A percentile compares a stretch with the other conserved stretches of the same genome.
phyloP scores from a whole-genome alignment of 2,329 filamentous ascomycete genomes.

The Diaporthe citri region DNA sequence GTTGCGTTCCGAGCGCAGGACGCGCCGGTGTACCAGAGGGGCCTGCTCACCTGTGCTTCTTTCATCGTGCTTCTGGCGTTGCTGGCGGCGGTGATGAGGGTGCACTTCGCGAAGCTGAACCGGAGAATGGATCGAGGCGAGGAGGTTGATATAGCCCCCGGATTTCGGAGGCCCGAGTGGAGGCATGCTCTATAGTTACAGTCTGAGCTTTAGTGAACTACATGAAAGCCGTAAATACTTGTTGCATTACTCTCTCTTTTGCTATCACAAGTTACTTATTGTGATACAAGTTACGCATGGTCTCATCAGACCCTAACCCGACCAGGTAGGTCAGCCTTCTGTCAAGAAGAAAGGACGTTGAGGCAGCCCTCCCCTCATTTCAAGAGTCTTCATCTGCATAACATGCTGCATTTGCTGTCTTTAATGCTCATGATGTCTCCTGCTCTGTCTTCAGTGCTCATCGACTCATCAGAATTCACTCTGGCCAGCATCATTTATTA shows the following conservation, averaged over 20 bases:
- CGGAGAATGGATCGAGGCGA: not conserved
- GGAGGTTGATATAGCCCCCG: not conserved
- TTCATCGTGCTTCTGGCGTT: not conserved
- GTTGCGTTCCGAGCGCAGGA: constrained; percentile 2
- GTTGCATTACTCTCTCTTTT: not conserved
- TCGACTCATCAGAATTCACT: no score
- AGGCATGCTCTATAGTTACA: not conserved
- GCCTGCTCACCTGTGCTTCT: constrained; percentile 14
- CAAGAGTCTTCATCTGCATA: no score
- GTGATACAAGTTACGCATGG: no score
- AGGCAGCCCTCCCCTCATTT: no score
- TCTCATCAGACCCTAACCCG: no score
- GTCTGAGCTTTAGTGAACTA: no score
- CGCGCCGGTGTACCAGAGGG: not conserved
- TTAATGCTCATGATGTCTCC: not conserved
- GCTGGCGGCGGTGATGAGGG: constrained; percentile 6
- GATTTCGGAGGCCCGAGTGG: not conserved
- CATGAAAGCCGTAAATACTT: not conserved
- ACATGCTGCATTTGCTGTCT: not conserved
- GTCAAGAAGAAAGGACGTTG: no score
- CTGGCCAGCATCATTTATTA: no score
- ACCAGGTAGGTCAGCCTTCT: no score
- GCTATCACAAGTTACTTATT: no score
- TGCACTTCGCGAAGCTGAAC: not conserved
- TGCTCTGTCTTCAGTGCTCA: not conserved